phyloP scores from a whole-genome alignment of 192 early-diverging fungal genomes.

The Gonapodya prolifera region DNA sequence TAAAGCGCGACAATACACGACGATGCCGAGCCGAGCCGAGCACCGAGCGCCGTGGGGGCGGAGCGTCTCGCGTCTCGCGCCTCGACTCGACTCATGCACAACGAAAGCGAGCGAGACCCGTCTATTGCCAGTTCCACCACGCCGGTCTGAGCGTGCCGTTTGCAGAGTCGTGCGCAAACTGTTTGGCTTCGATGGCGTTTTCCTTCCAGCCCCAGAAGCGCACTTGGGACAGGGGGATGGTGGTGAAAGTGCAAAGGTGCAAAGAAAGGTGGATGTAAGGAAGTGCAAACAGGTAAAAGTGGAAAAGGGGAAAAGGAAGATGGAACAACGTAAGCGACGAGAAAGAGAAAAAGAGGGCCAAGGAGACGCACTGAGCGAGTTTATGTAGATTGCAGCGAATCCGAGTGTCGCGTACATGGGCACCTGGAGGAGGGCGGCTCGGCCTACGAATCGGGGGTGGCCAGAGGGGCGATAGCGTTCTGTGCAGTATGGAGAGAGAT shows the following conservation, averaged over 20 bases:
- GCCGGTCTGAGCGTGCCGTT: neutral
- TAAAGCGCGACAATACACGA: too few species aligned
- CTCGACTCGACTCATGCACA: too few species aligned
- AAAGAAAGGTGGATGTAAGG: neutral
- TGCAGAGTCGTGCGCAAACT: neutral
- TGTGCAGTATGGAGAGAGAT: neutral
- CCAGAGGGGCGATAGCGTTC: slow-evolving; percentile 1
- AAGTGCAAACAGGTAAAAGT: too few species aligned
- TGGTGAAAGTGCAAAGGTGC: neutral
- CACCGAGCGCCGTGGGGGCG: too few species aligned
- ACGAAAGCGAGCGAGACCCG: too few species aligned
- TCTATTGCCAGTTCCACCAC: slow-evolving; percentile 1
- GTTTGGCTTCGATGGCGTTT: neutral
- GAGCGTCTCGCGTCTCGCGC: too few species aligned
- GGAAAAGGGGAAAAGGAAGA: too few species aligned
- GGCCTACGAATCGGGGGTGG: slow-evolving; percentile 1
- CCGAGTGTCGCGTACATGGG: neutral
- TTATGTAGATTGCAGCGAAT: neutral
- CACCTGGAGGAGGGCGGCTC: neutral
- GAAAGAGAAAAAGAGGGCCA: too few species aligned
- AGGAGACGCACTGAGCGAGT: neutral
- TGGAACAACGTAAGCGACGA: neutral
- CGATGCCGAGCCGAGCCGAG: too few species aligned
- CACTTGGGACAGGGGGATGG: neutral
- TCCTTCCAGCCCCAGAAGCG: slow-evolving; percentile 7